phyloP scores from a whole-genome alignment of 495 filamentous ascomycete genomes.

The Rhypophila decipiens region DNA sequence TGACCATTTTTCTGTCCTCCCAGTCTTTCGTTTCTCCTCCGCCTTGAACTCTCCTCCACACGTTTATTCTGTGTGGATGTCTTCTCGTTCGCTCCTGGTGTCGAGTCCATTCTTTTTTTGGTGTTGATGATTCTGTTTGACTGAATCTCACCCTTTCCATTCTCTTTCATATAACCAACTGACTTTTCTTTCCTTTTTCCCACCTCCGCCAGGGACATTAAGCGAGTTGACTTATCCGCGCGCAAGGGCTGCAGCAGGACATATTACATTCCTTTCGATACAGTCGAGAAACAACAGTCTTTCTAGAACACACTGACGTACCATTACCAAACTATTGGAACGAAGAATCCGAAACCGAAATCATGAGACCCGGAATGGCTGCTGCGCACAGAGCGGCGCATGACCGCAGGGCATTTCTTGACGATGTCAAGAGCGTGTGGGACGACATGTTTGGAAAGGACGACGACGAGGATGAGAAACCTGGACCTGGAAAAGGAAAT shows the following conservation, averaged over 20 bases:
- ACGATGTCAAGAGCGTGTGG: background rate
- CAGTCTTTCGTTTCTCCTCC: constrained; percentile 1
- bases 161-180: constrained; percentile 7
- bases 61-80: background rate
- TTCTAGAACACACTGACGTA: too few relatives aligned
- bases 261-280: background rate
- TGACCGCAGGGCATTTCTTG: background rate
- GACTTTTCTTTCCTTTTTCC: constrained; percentile 6
- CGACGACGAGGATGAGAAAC: background rate
- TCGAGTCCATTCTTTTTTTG: constrained; percentile 8
- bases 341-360: background rate
- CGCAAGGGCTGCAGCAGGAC: background rate
- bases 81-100: constrained; percentile 5
- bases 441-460: background rate
- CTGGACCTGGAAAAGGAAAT: background rate
- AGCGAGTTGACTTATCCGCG: constrained; percentile 1
- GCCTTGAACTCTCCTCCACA: background rate
- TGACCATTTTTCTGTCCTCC: background rate
- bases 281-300: too few relatives aligned
- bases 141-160: constrained; percentile 10
- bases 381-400: background rate
- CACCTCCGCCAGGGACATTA: background rate
- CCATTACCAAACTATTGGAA: background rate
- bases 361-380: background rate
- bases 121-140: constrained; percentile 11